Percentiles rank a stretch among this genome's conserved stretches.
phyloP scores from a whole-genome alignment of 441 rosid species.

The Lepidium campestre region DNA sequence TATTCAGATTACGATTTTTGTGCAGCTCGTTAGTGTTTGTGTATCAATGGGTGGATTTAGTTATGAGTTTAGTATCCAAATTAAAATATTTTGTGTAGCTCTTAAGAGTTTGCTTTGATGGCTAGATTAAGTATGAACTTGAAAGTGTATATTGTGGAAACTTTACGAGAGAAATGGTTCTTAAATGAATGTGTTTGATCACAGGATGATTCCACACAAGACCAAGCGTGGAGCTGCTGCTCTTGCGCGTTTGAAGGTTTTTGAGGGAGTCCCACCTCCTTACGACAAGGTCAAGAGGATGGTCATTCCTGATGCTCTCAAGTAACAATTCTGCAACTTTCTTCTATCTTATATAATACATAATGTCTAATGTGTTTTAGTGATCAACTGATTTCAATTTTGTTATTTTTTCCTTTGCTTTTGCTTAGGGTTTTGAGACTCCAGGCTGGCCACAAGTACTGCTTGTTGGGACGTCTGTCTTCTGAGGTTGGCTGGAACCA shows the following conservation, averaged over 20 bases:
- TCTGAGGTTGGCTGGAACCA: slow-evolving; percentile 93
- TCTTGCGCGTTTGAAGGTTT: slow-evolving; percentile 62
- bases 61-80: not conserved
- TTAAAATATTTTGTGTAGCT: not conserved
- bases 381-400: not conserved
- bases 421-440: slow-evolving; percentile 88
- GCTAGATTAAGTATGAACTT: not conserved
- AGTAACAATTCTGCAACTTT: slow-evolving; percentile 19
- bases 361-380: not conserved
- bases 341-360: not conserved
- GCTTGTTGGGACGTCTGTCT: slow-evolving; percentile 67
- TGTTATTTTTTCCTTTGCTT: not conserved
- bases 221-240: slow-evolving; percentile 69
- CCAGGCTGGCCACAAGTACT: slow-evolving; percentile 79
- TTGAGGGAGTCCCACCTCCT: slow-evolving; percentile 61
- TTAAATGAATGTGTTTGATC: not conserved
- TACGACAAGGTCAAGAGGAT: slow-evolving; percentile 62
- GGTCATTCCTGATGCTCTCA: slow-evolving; percentile 76
- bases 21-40: too few relatives aligned
- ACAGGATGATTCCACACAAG: slow-evolving; percentile 71
- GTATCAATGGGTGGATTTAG: too few relatives aligned
- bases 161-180: not conserved
- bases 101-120: not conserved
- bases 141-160: not conserved
- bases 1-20: too few relatives aligned